Base-by-base conservation (phyloP, 2,329 filamentous ascomycete genomes). In the Apiospora koreana region DNA sequence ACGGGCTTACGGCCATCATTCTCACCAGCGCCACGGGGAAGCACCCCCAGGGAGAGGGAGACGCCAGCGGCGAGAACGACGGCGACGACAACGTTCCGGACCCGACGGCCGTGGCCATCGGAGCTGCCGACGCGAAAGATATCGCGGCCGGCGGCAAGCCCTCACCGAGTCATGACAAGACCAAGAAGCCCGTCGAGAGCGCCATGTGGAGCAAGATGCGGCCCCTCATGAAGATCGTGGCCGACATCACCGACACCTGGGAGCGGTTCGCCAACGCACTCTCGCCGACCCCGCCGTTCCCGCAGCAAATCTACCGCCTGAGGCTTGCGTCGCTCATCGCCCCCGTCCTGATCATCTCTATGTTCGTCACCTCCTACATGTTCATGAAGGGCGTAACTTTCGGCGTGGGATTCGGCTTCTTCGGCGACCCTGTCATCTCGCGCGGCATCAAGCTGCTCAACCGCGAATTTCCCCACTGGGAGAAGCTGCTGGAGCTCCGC, bases 151-250 rank as follows among this genome's bases (percentile, higher is more conserved):
- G 91, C 1, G 82, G 80, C 0, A 83, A 85, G 9, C 81, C 87
- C 0, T 78, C 80, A 12, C 31, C 54, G 31, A 8, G 31, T 18
- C 87, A 93, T 70, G 92, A 95, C 80, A 93, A 94, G 80, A 93
- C 93, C 6, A 94, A 94, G 78, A 87, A 92, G 38, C 93, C 93
- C 0, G 91, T 95, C 81, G 91, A 93, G 72, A 89, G 89, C 6
- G 90, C 90, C 0, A 92, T 96, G 76, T 95, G 93, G 92, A 88
- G 86, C 14, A 91, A 92, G 79, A 93, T 93, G 80, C 85, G 92
- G 50, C 91, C 92, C 0, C 81, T 91, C 10, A 95, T 96, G 93
- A 86, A 86, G 69, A 77, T 80, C 0, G 76, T 89, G 5, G 81
- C 84, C 0, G 84, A 86, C 54, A 73, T 84, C 12, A 77, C 82